Base-by-base conservation (phyloP, 2,329 filamentous ascomycete genomes). In the Leptographium lundbergii region DNA sequence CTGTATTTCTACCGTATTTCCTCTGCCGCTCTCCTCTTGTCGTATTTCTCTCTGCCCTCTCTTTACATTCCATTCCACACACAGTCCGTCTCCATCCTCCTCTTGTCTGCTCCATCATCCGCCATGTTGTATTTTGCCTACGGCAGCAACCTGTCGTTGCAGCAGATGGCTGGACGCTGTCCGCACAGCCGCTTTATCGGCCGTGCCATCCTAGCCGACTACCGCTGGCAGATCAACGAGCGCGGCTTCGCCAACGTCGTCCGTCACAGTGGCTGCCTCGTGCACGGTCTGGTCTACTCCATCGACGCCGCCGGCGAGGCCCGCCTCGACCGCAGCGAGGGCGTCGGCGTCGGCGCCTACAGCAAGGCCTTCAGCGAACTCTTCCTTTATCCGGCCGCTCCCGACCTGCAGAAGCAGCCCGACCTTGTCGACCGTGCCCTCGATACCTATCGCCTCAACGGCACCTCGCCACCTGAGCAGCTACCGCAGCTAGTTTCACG, bases 181-280 rank as follows among this genome's bases (percentile, higher is more conserved):
- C 75, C 75, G 34, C 68, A 68, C 27, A 74, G 72, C 65, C 69
- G 65, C 32, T 72, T 71, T 63, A 67, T 75, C 61, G 74, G 74
- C 5, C 66, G 67, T 14, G 75, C 68, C 22, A 66, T 70, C 22
- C 68, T 77, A n/a, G 61, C 64, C 22, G 67, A 72, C 60, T 70
- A 73, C 62, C 67, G 70, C 42, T 76, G 74, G 70, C 73, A 75
- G 63, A 76, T 77, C 69, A 76, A 76, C 65, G 67, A 75, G 65
- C 70, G 74, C 22, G 74, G 74, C 45, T 76, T 71, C 57, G 75
- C 74, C 60, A 77, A 77, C 61, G 68, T 77, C 29, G 60, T 73
- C n/a, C n/a, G n/a, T n/a, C n/a, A 24, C 67, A 65, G 1, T 52
- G 50, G 32, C 47, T 25, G 36, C 64, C 13, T 34, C 65, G 73